Evolutionary conservation across 2,329 filamentous ascomycete genomes (phyloP), one percentile per base, ranked within the genome.

Genomic region (Beauveria caledonica): DNA sequence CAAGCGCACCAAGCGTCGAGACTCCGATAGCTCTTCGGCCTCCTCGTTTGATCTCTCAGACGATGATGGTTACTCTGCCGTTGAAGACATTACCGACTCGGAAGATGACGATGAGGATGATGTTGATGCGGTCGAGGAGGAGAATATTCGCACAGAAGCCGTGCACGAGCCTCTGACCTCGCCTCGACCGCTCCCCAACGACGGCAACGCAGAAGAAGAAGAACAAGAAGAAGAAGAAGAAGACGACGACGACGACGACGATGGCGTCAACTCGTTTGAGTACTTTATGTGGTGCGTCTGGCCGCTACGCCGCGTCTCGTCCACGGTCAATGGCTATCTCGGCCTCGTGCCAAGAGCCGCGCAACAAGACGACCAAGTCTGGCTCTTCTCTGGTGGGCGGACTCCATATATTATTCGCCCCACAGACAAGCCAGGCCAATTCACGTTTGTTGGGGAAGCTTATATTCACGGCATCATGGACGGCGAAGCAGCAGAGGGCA

Each of bases 31-130:
- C 6, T 82, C 81, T 1, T 61, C 60, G 6, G 82, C 82, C 3
- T 83, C 83, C 10, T 83, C 82, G 1, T 72, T 82, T 60, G 76
- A 83, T 67, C 76, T 85, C 6, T 87, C 83, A 63, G 84, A 87
- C 62, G 88, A 91, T 62, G 84, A 81, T 58, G 87, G 85, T 60
- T 91, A 92, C 72, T 88, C 86, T 1, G 88, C 80, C 42, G 87
- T 95, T 62, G 89, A 93, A 69, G 84, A 91, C 55, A 87, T 95
- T 63, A 89, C 84, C 66, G 89, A 92, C 67, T 87, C 85, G 11
- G 89, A 83, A 58, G 83, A 92, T 63, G 87, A 90, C 64, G 89
- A 93, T 71, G 87, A 93, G 72, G 84, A 89, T 65, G 84, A 89
- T 79, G 84, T 93, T 60, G 83, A 88, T 69, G 84, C 86, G 79